phyloP scores from a whole-genome alignment of 805 yeast species.

The Saturnispora silvae region DNA sequence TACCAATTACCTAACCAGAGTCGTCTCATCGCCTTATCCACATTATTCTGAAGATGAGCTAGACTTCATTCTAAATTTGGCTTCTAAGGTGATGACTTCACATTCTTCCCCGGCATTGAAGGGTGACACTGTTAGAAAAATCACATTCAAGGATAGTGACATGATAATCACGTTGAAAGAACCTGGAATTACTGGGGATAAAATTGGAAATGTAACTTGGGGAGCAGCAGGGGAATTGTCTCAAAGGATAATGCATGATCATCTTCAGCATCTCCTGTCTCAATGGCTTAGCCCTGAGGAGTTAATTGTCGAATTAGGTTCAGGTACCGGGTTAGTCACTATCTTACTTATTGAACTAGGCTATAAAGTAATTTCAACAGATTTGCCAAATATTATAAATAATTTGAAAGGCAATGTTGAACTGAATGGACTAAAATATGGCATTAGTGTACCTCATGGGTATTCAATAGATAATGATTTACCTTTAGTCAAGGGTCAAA shows the following conservation, averaged over 20 bases:
- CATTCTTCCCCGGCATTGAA: conserved; percentile 78
- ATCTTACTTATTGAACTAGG: conserved; percentile 54
- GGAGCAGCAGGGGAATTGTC: conserved; percentile 77
- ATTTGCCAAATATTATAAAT: conserved; percentile 63
- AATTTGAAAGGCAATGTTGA: conserved; percentile 53
- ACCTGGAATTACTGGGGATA: conserved; percentile 81
- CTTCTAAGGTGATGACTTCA: conserved; percentile 63
- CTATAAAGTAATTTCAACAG: conserved; percentile 47
- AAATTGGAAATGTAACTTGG: conserved; percentile 91
- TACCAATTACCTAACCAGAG: conserved; percentile 37
- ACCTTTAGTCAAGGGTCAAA: conserved; percentile 22
- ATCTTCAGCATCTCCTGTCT: neutral
- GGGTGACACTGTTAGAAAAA: conserved; percentile 56
- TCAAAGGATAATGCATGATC: conserved; percentile 32
- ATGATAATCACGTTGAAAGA: conserved; percentile 41
- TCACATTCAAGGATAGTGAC: conserved; percentile 35
- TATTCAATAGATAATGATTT: neutral
- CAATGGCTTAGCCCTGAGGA: conserved; percentile 8
- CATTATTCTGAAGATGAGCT: conserved; percentile 33
- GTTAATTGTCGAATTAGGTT: conserved; percentile 66
- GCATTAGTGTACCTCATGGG: neutral
- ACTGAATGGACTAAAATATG: conserved; percentile 32
- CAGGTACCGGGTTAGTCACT: conserved; percentile 92
- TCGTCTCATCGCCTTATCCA: conserved; percentile 37
- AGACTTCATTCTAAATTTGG: conserved; percentile 37